Evolutionary conservation across 2,329 filamentous ascomycete genomes (phyloP).

Genomic region (Colletotrichum sp.): DNA sequence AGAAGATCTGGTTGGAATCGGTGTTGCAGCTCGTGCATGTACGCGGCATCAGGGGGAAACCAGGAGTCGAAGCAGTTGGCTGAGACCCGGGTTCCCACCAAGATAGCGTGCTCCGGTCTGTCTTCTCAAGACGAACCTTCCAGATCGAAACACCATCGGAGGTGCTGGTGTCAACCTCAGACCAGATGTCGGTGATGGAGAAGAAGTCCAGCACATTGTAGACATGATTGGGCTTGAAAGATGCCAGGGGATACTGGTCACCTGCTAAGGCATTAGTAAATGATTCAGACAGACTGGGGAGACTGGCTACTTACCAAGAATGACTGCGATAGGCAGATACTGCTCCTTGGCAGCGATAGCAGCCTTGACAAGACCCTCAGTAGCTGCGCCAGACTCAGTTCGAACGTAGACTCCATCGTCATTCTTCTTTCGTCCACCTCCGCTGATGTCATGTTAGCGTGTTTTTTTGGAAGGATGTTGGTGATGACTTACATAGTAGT

Average conservation of each 20-base stretch:
- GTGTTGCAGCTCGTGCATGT: constrained; percentile 46
- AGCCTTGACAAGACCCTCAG: constrained; percentile 30
- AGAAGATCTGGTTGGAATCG: constrained; percentile 41
- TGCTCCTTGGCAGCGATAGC: constrained; percentile 50
- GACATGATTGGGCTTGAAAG: constrained; percentile 55
- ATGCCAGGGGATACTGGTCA: constrained; percentile 50
- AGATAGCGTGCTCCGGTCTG: constrained; percentile 50
- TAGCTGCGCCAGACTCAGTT: constrained; percentile 44
- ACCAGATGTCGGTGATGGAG: constrained; percentile 72
- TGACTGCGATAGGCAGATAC: constrained; percentile 57
- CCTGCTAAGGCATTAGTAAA: constrained; percentile 45
- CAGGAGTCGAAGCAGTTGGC: background rate
- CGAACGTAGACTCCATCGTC: constrained; percentile 48
- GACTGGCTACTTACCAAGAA: constrained; percentile 50
- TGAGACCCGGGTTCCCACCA: constrained; percentile 60
- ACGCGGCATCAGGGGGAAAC: background rate
- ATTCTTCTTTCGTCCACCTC: constrained; percentile 57
- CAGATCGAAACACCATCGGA: constrained; percentile 38
- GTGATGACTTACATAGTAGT: constrained; percentile 57
- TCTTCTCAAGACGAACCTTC: constrained; percentile 70
- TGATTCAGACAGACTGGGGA: no score
- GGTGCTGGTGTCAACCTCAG: constrained; percentile 52
- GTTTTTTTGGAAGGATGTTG: background rate
- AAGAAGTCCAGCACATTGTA: constrained; percentile 75
- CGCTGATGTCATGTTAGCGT: constrained; percentile 40